These are phyloP conservation scores for Eruca vesicaria DNA, from an alignment of 441 rosid genomes.

Conservation along the genomic window DNA sequence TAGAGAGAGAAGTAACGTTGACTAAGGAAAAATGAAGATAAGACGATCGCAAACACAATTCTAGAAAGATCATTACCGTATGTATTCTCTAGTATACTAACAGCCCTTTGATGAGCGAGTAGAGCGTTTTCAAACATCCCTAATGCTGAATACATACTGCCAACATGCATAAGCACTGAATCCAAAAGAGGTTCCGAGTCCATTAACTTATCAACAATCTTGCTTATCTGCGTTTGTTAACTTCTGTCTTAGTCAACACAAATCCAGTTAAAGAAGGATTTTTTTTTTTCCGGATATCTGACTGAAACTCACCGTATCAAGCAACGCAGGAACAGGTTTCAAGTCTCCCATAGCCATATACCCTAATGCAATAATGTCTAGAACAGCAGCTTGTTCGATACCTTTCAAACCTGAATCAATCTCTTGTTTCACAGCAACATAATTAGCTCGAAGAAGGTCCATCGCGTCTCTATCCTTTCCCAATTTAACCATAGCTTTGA, in stretches of 20 bases:
- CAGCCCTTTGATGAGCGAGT: constrained; percentile 52
- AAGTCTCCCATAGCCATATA: constrained; percentile 71
- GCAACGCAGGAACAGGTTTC: constrained; percentile 44
- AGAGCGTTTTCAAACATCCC: constrained; percentile 52
- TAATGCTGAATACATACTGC: constrained; percentile 74
- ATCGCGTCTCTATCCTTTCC: constrained; percentile 66
- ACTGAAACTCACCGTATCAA: constrained; percentile 50
- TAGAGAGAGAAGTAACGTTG: constrained; percentile 19
- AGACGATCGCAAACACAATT: background rate
- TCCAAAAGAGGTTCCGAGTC: constrained; percentile 67
- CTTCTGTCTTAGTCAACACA: background rate
- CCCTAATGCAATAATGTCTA: constrained; percentile 77
- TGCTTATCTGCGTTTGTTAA: constrained; percentile 55
- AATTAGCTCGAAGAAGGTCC: constrained; percentile 80
- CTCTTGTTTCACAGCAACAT: constrained; percentile 66
- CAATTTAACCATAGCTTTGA: constrained; percentile 54
- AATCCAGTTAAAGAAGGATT: background rate
- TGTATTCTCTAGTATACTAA: constrained; percentile 48
- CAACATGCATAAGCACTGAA: constrained; percentile 71
- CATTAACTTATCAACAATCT: constrained; percentile 45
- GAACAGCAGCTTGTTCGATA: constrained; percentile 74
- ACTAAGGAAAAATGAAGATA: background rate
- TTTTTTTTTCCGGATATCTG: background rate
- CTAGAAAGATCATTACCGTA: background rate
- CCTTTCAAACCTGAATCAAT: constrained; percentile 57